Evolutionary conservation across 2,329 filamentous ascomycete genomes (phyloP).

Genomic region (Diplodia mutila): DNA sequence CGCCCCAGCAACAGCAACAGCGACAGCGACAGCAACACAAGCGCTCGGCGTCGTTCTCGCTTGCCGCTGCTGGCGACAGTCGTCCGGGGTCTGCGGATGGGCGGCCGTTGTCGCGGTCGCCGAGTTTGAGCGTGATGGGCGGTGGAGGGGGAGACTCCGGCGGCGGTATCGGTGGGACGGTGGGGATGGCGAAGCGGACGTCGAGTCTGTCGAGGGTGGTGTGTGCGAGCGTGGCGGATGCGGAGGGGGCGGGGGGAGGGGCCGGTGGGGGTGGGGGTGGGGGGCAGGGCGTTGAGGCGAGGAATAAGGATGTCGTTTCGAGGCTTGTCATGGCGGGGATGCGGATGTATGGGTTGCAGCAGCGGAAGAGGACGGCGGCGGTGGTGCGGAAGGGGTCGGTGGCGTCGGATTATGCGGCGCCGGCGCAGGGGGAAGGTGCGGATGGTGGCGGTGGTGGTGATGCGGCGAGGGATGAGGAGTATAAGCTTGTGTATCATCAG

Average conservation of each 20-base stretch:
- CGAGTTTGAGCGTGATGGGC: background rate
- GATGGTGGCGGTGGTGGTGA: slow-evolving; percentile 35
- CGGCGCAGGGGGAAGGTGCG: slow-evolving; percentile 19
- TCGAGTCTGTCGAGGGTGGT: slow-evolving; percentile 43
- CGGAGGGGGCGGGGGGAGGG: background rate
- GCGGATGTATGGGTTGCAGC: slow-evolving; percentile 55
- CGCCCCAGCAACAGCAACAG: too few species aligned
- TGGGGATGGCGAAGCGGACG: background rate
- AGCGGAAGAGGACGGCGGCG: slow-evolving; percentile 34
- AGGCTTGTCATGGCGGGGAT: slow-evolving; percentile 58
- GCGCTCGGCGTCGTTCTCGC: background rate
- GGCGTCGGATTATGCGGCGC: background rate
- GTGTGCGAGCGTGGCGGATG: slow-evolving; percentile 36
- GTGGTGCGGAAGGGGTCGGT: slow-evolving; percentile 10
- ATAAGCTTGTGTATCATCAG: slow-evolving; percentile 58
- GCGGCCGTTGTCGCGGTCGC: slow-evolving; percentile 21
- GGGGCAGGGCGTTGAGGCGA: slow-evolving; percentile 38
- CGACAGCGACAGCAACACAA: background rate
- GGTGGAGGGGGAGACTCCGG: background rate
- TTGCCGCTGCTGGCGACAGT: slow-evolving; percentile 20
- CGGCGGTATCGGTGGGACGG: too few species aligned
- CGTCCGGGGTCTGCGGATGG: slow-evolving; percentile 31
- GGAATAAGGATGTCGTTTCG: slow-evolving; percentile 56
- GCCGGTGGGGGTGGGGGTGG: slow-evolving; percentile 14
- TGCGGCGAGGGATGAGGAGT: slow-evolving; percentile 52